Conservation (phyloP, 2,329 filamentous ascomycete species). For the Verticillium longisporum region DNA sequence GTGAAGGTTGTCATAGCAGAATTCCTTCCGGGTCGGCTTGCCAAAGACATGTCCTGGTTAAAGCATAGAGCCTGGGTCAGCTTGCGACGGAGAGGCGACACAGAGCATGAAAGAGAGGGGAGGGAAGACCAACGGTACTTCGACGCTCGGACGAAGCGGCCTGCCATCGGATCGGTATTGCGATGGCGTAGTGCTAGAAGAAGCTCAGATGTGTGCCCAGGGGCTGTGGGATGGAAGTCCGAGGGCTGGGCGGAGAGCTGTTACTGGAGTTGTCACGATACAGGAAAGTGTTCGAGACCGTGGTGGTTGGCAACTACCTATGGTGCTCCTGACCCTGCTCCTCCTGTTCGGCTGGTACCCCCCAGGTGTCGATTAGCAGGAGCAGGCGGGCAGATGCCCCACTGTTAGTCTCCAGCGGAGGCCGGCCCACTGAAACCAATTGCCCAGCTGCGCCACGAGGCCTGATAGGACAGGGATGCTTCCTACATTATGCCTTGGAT, state of each 20-base stretch:
- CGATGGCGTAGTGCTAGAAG: not conserved
- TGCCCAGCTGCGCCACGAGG: not conserved
- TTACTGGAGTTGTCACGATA: not conserved
- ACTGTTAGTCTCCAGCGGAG: not conserved
- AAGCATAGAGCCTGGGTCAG: conserved; percentile 16
- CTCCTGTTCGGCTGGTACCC: not conserved
- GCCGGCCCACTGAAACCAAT: not conserved
- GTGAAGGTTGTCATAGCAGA: conserved; percentile 96
- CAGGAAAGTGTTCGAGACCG: not conserved
- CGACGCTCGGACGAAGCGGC: conserved; percentile 61
- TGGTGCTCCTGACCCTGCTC: too few relatives aligned
- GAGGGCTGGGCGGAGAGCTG: not conserved
- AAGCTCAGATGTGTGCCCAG: not conserved
- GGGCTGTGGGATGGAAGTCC: not conserved
- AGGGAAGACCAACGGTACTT: conserved; percentile 53
- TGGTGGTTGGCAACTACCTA: not conserved
- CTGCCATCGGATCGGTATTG: conserved; percentile 40
- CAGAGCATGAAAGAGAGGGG: not conserved
- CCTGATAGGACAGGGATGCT: not conserved
- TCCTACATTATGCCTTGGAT: not conserved
- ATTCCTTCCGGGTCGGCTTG: conserved; percentile 90
- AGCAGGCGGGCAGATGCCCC: not conserved
- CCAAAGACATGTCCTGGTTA: conserved; percentile 90
- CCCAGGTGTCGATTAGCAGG: not conserved
- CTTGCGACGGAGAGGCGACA: conserved; percentile 5